A percentile compares a stretch with the other conserved stretches of the same genome.
Evolutionary conservation across 2,329 filamentous ascomycete species (phyloP).

Genomic region (Penicillium concentricum): DNA sequence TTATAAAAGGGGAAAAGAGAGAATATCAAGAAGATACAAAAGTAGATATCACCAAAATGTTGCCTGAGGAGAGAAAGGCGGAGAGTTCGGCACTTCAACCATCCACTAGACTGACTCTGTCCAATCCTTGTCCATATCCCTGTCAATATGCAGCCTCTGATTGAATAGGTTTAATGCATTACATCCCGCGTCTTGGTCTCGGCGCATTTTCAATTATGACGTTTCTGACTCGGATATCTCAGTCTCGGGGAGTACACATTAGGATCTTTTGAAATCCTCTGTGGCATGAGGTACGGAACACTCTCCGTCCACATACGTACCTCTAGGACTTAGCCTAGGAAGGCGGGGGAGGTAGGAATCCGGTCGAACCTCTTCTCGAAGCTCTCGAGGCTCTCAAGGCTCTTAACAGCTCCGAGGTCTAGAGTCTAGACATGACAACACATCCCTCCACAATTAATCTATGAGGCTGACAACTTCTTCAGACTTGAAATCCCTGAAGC

Average conservation of each 20-base stretch:
- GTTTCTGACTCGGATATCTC: not conserved
- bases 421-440: not conserved
- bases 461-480: conserved; percentile 5
- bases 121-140: not conserved
- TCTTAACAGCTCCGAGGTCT: too few relatives aligned
- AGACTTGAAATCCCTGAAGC: not conserved
- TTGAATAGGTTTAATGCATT: not conserved
- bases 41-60: not conserved
- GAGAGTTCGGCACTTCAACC: not conserved
- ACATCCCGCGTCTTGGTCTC: conserved; percentile 1
- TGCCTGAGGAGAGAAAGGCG: not conserved
- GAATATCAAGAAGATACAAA: not conserved
- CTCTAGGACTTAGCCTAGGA: too few relatives aligned
- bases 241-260: not conserved
- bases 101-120: too few relatives aligned
- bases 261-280: not conserved
- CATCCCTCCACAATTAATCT: not conserved
- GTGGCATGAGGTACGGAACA: too few relatives aligned
- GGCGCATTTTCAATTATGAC: not conserved
- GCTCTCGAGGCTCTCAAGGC: not conserved
- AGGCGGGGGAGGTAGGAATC: not conserved
- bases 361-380: not conserved
- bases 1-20: not conserved
- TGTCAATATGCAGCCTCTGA: not conserved
- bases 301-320: not conserved